These are phyloP conservation scores for Penicillium herquei DNA, from an alignment of 495 filamentous ascomycete genomes.

Conservation along the genomic window DNA sequence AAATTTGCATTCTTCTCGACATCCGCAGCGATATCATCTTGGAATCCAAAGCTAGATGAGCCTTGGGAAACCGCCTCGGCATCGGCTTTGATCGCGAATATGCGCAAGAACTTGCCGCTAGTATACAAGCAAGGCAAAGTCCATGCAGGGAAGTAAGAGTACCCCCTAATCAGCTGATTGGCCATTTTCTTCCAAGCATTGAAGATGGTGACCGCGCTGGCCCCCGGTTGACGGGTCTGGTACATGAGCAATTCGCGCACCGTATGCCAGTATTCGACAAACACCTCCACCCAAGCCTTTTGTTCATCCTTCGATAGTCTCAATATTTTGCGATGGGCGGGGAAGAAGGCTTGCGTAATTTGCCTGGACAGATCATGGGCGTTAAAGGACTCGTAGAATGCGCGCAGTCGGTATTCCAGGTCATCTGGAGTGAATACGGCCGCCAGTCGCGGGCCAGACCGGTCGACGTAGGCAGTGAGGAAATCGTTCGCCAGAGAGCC, in stretches of 20 bases:
- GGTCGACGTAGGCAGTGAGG: constrained; percentile 49
- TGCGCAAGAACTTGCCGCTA: constrained; percentile 75
- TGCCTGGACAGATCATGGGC: constrained; percentile 48
- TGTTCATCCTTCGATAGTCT: constrained; percentile 62
- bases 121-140: constrained; percentile 85
- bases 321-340: constrained; percentile 56
- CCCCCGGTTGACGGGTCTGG: constrained; percentile 43
- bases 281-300: constrained; percentile 79
- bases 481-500: constrained; percentile 62
- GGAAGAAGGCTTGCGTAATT: constrained; percentile 58
- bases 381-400: constrained; percentile 59
- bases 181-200: constrained; percentile 80
- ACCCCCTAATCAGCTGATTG: constrained; percentile 69
- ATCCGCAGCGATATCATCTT: constrained; percentile 74
- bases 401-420: constrained; percentile 53
- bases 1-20: constrained; percentile 72
- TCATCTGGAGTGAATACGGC: constrained; percentile 65
- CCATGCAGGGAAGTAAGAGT: constrained; percentile 75
- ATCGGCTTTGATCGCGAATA: constrained; percentile 89
- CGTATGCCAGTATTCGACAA: constrained; percentile 78
- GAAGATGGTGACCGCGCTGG: constrained; percentile 73
- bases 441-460: constrained; percentile 65
- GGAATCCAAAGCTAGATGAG: constrained; percentile 45
- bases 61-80: constrained; percentile 45
- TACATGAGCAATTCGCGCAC: constrained; percentile 63